Evolutionary conservation across 768 basidiomycete genomes (phyloP).

Genomic region (Psilocybe subaeruginosa): DNA sequence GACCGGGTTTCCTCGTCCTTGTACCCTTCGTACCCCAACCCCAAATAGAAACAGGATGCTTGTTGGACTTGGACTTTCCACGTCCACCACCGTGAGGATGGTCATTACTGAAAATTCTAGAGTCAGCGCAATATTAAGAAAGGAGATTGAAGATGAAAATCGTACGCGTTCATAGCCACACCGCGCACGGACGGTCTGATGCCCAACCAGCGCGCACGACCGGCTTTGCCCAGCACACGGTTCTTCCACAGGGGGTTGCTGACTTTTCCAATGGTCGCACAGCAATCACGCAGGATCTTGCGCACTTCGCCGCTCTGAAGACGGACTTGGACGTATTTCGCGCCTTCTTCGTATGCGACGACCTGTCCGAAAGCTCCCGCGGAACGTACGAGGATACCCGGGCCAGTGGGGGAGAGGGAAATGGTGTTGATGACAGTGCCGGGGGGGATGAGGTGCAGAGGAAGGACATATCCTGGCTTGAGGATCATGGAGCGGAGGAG

Average conservation of each 20-base stretch:
- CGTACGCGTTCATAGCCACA: slow-evolving; percentile 96
- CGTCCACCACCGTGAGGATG: slow-evolving; percentile 98
- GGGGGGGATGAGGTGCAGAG: slow-evolving; percentile 88
- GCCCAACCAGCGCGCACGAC: slow-evolving; percentile 86
- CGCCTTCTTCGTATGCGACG: slow-evolving; percentile 73
- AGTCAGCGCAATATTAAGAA: background rate
- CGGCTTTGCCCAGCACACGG: slow-evolving; percentile 87
- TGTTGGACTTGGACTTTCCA: slow-evolving; percentile 97
- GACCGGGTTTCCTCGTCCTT: slow-evolving; percentile 90
- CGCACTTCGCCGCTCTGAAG: slow-evolving; percentile 94
- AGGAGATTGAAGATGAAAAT: slow-evolving; percentile 20
- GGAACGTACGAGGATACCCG: slow-evolving; percentile 82
- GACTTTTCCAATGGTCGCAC: slow-evolving; percentile 89
- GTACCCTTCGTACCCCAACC: slow-evolving; percentile 93
- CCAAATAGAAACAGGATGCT: slow-evolving; percentile 90
- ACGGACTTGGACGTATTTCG: slow-evolving; percentile 78
- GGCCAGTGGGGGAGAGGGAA: slow-evolving; percentile 73
- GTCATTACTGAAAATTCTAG: slow-evolving; percentile 56
- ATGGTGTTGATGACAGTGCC: slow-evolving; percentile 90
- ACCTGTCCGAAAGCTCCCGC: slow-evolving; percentile 89
- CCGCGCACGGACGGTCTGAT: slow-evolving; percentile 85
- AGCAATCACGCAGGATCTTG: slow-evolving; percentile 77
- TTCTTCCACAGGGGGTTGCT: slow-evolving; percentile 92
- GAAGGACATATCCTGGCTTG: slow-evolving; percentile 92
- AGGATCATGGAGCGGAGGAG: slow-evolving; percentile 82